phyloP scores from a whole-genome alignment of 2,329 filamentous ascomycete genomes.

The Paraconiothyrium sp. region DNA sequence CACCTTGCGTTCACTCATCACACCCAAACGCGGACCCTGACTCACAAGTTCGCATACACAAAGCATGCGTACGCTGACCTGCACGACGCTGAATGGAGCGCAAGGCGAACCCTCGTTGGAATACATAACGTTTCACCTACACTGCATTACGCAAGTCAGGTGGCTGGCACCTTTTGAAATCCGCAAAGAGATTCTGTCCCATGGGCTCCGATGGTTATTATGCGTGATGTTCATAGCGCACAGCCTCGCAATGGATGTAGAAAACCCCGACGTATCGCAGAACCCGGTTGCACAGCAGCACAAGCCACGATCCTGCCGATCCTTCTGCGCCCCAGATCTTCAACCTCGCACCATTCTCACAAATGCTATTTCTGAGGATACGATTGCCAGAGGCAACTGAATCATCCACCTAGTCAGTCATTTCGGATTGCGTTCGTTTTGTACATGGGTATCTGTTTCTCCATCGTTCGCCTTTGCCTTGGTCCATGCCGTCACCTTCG shows the following conservation, averaged over 20 bases:
- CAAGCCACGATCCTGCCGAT: conserved; percentile 17
- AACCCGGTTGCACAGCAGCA: conserved; percentile 4
- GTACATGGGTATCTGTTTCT: conserved; percentile 21
- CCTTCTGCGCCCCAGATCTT: conserved; percentile 9
- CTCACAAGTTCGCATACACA: not conserved
- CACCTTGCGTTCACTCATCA: not conserved
- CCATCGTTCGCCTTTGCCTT: not conserved
- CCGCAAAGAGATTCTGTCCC: not conserved
- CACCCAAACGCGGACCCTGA: not conserved
- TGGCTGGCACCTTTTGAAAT: not conserved
- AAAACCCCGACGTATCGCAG: not conserved
- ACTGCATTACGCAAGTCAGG: not conserved
- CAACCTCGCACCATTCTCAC: not conserved
- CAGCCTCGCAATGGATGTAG: conserved; percentile 10
- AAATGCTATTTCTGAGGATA: not conserved
- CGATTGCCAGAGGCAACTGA: not conserved
- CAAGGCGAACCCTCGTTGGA: not conserved
- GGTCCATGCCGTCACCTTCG: not conserved
- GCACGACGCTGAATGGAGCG: not conserved
- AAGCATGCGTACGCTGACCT: not conserved
- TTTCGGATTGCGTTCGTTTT: conserved; percentile 4
- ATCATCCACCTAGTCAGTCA: conserved; percentile 1
- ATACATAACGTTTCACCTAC: not conserved
- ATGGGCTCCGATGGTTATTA: not conserved
- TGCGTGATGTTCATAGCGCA: not conserved